phyloP scores from a whole-genome alignment of 2,329 filamentous ascomycete genomes.

The Fusarium metavorans region DNA sequence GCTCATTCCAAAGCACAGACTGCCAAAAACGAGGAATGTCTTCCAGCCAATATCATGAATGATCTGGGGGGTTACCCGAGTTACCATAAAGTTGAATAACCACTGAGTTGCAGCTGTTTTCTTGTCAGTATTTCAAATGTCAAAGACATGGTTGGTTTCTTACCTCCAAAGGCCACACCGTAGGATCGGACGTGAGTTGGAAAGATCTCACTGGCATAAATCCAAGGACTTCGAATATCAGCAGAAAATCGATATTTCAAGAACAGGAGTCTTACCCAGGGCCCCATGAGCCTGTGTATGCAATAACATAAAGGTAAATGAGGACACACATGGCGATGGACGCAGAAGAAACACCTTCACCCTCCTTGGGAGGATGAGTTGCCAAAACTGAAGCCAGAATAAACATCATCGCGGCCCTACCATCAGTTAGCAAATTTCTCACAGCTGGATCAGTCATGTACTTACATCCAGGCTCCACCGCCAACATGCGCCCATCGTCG shows the following conservation, averaged over 20 bases:
- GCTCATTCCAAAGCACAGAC: background rate
- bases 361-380: background rate
- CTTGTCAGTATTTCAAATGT: background rate
- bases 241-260: background rate
- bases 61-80: constrained; percentile 3
- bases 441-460: background rate
- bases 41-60: constrained; percentile 2
- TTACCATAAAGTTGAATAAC: constrained; percentile 76
- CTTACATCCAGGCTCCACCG: constrained; percentile 12
- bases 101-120: constrained; percentile 72
- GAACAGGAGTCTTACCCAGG: background rate
- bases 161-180: background rate
- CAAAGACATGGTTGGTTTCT: background rate
- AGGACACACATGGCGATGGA: background rate
- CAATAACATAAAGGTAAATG: background rate
- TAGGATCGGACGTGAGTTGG: background rate
- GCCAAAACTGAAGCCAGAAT: background rate
- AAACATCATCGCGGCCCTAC: background rate
- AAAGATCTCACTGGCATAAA: background rate
- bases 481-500: constrained; percentile 13
- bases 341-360: background rate
- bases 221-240: background rate
- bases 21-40: constrained; percentile 5
- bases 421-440: background rate
- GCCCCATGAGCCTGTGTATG: background rate